Base-by-base conservation (phyloP, 2,329 filamentous ascomycete species). In the Aspergillus carbonarius region DNA sequence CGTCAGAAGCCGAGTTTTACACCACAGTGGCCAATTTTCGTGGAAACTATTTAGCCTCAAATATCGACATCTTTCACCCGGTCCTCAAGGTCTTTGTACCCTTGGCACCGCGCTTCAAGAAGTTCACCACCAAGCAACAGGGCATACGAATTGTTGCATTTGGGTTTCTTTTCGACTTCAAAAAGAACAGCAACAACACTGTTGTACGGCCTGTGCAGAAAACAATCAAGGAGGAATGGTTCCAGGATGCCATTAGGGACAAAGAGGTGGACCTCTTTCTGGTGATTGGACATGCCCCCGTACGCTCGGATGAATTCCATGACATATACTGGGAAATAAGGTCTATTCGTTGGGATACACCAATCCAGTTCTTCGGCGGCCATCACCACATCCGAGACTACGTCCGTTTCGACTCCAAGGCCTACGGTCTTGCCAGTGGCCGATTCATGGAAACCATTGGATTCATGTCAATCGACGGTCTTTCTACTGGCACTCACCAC, bases 151-250 rank as follows among this genome's bases (percentile, higher is more conserved):
- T 99, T 58, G 80, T 96, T 50, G 91, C 93, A 0, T 93, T 99
- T 73, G 95, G 95, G 2, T 98, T 99, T 75, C 79, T 99, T 3
- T 99, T 97, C 75, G 88, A 99, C 76, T 99, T 99, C 68, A 91
- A 85, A 0, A 87, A 88, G 17, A 96, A 96, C 73, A 89, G 89
- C 57, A 95, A 96, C 72, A 98, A 98, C 73, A 96, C 91, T 0
- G 81, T 91, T 3, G 91, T 98, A 0, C 87, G 91, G 66, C 85
- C 83, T 0, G 93, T 96, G 2, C 85, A 89, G 64, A 84, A 96
- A 8, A 89, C 91, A 0, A 83, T 98, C 66, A 86, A 91, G 70
- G 87, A 96, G 72, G 76, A 85, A 6, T 99, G 95, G 95, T 98
- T 98, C 70, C 88, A 91, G 66, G 82, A 90, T 57, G 92, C 91